Evolutionary conservation across 345 rosid genomes (phyloP).

Genomic region (Excoecaria agallocha): DNA sequence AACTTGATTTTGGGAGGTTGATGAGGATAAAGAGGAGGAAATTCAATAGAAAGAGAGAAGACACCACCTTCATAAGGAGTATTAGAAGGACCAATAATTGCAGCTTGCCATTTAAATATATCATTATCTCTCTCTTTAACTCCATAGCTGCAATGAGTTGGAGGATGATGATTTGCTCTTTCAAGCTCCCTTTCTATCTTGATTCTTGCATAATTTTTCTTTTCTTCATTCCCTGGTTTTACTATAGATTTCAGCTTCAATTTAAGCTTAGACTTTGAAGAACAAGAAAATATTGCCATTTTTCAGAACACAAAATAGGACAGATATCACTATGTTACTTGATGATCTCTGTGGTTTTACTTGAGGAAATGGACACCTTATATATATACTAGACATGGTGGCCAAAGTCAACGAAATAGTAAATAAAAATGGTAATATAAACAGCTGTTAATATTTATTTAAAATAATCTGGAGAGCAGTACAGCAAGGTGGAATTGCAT

Average conservation of each 20-base stretch:
- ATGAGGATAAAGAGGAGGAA: conserved; percentile 9
- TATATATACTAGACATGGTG: not conserved
- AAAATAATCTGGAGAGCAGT: not conserved
- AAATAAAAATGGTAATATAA: not conserved
- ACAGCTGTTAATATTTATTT: no score
- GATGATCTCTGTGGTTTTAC: not conserved
- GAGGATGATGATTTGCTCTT: not conserved
- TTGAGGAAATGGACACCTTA: not conserved
- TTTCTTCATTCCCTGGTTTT: not conserved
- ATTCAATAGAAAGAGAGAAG: conserved; percentile 13
- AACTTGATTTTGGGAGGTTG: conserved; percentile 19
- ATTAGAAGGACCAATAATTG: conserved; percentile 13
- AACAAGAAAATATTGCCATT: not conserved
- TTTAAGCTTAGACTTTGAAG: not conserved
- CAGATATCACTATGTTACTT: not conserved
- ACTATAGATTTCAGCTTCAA: not conserved
- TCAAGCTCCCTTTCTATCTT: conserved; percentile 10
- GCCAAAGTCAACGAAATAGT: not conserved
- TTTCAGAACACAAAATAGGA: no score
- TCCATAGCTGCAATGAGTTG: conserved; percentile 14
- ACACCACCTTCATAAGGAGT: conserved; percentile 19
- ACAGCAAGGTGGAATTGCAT: not conserved
- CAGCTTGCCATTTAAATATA: conserved; percentile 5
- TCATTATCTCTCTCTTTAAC: not conserved
- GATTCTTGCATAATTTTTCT: not conserved